phyloP scores from a whole-genome alignment of 192 early-diverging fungal species.

The Spizellomyces sp. region DNA sequence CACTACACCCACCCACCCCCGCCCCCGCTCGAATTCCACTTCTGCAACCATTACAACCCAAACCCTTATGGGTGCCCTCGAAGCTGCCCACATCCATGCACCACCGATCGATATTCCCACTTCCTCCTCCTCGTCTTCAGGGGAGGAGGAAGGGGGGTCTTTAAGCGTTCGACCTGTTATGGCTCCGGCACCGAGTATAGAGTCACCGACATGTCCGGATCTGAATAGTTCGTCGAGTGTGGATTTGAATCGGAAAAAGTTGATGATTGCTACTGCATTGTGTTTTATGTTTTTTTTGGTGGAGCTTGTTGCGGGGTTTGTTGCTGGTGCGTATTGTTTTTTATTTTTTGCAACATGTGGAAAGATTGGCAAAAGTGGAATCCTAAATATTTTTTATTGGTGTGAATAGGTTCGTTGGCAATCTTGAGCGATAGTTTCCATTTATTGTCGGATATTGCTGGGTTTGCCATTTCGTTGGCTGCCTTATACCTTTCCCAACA shows the following conservation, averaged over 20 bases:
- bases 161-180: neutral
- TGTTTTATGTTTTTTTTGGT: slow-evolving; percentile 65
- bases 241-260: slow-evolving; percentile 26
- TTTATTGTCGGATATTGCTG: slow-evolving; percentile 71
- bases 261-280: slow-evolving; percentile 59
- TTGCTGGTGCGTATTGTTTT: slow-evolving; percentile 43
- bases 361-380: neutral
- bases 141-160: neutral
- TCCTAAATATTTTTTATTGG: neutral
- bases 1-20: no score
- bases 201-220: slow-evolving; percentile 21
- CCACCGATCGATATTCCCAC: neutral
- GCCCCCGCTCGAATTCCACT: neutral
- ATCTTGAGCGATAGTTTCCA: slow-evolving; percentile 80
- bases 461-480: slow-evolving; percentile 71
- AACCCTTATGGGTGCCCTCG: slow-evolving; percentile 17
- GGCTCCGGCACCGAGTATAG: neutral
- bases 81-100: neutral
- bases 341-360: slow-evolving; percentile 17
- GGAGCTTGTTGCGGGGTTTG: slow-evolving; percentile 64
- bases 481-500: slow-evolving; percentile 65
- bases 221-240: neutral
- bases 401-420: slow-evolving; percentile 59
- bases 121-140: neutral
- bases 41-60: slow-evolving; percentile 16